Evolutionary conservation across 2,329 filamentous ascomycete species (phyloP).

Genomic region (Aspergillus puulaauensis): DNA sequence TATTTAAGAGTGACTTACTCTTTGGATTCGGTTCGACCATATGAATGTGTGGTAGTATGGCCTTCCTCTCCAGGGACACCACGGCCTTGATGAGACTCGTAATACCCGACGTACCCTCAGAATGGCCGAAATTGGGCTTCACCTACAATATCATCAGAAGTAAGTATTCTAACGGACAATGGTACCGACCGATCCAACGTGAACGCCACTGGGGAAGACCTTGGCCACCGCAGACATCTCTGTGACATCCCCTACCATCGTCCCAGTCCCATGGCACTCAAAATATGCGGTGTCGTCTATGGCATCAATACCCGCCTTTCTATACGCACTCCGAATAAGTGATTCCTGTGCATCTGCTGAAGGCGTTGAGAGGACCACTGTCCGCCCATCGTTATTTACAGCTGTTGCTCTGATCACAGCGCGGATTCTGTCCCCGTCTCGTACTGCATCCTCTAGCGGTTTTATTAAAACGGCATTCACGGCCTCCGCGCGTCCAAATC

Average conservation of each 20-base stretch:
- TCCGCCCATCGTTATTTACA: conserved; percentile 16
- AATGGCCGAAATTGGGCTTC: conserved; percentile 26
- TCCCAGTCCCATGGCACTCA: conserved; percentile 18
- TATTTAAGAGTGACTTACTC: neutral
- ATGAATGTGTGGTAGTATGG: conserved; percentile 19
- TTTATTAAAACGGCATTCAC: conserved; percentile 50
- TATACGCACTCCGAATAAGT: conserved; percentile 16
- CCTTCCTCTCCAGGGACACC: conserved; percentile 18
- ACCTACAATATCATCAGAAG: conserved; percentile 1
- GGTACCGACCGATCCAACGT: conserved; percentile 10
- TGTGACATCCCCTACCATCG: conserved; percentile 10
- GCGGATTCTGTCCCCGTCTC: conserved; percentile 35
- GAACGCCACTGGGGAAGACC: conserved; percentile 2
- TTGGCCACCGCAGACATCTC: conserved; percentile 7
- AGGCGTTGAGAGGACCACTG: conserved; percentile 15
- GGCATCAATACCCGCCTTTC: conserved; percentile 4
- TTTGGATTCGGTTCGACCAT: conserved; percentile 25
- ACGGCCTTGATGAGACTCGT: conserved; percentile 21
- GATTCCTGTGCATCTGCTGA: conserved; percentile 13
- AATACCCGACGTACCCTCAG: conserved; percentile 21
- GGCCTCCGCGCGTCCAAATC: conserved; percentile 53
- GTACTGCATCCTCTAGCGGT: conserved; percentile 44
- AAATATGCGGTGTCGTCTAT: conserved; percentile 11
- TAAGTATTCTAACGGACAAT: no score
- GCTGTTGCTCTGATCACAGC: conserved; percentile 10